Evolutionary conservation across 2,329 filamentous ascomycete species (phyloP).

Genomic region (Calonectria henricotiae): DNA sequence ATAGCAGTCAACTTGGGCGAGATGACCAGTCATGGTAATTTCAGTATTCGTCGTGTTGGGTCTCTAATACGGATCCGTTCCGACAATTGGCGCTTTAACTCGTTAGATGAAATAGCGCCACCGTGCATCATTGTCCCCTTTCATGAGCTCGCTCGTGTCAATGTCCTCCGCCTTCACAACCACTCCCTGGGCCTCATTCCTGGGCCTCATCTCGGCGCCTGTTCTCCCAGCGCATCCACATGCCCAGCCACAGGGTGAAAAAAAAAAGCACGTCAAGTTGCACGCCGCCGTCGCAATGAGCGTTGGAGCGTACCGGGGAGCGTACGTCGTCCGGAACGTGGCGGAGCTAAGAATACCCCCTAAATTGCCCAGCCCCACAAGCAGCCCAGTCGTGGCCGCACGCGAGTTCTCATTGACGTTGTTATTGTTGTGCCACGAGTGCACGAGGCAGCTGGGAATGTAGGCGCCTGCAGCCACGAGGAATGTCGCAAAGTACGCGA

Average conservation of each 20-base stretch:
- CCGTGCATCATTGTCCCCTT: conserved; percentile 39
- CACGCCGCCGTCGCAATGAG: conserved; percentile 61
- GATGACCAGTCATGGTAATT: conserved; percentile 8
- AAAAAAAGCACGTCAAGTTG: conserved; percentile 42
- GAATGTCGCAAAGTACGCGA: conserved; percentile 69
- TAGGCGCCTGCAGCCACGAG: conserved; percentile 64
- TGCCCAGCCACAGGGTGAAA: conserved; percentile 43
- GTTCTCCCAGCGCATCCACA: conserved; percentile 46
- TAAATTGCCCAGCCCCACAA: conserved; percentile 67
- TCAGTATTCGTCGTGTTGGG: neutral
- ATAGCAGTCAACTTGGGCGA: conserved; percentile 7
- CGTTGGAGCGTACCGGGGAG: conserved; percentile 66
- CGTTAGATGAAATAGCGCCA: conserved; percentile 45
- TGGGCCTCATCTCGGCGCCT: conserved; percentile 36
- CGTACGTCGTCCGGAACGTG: conserved; percentile 66
- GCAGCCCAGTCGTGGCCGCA: conserved; percentile 65
- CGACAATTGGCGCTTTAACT: neutral
- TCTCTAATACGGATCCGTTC: too few relatives aligned
- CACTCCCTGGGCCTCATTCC: conserved; percentile 37
- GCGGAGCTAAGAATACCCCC: conserved; percentile 64
- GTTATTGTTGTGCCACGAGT: conserved; percentile 70
- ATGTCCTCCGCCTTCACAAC: conserved; percentile 42
- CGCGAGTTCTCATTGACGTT: conserved; percentile 66
- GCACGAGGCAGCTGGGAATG: conserved; percentile 65
- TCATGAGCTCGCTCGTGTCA: conserved; percentile 40